A percentile compares a stretch with the other conserved stretches of the same genome.
These are phyloP conservation scores for Pharnaceum exiguum DNA, from an alignment of 148 eudicot genomes.

Conservation along the genomic window DNA sequence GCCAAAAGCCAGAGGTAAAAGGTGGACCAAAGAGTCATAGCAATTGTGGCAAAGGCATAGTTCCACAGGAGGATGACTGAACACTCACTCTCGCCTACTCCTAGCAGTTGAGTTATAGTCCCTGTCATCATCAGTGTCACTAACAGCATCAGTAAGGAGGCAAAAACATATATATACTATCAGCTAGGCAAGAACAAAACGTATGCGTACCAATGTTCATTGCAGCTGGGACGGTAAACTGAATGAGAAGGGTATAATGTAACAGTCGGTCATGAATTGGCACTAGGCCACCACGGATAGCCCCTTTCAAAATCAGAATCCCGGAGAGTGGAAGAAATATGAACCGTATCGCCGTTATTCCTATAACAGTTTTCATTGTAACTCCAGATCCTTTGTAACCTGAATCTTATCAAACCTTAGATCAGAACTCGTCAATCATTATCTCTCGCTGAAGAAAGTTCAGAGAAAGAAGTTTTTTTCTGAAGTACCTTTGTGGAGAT, in stretches of 20 bases:
- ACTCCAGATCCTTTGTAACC: conserved; percentile 57
- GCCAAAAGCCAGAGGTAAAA: conserved; percentile 20
- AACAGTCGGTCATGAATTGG: conserved; percentile 45
- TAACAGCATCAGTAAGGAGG: too few species aligned
- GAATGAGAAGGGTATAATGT: conserved; percentile 56
- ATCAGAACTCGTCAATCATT: too few species aligned
- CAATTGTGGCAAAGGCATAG: conserved; percentile 13
- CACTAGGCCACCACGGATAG: conserved; percentile 33
- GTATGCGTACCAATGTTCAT: conserved; percentile 76
- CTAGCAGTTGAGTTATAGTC: conserved; percentile 17
- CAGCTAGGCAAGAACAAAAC: too few species aligned
- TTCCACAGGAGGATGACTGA: conserved; percentile 21
- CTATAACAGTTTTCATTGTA: conserved; percentile 29
- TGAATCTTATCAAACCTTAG: background rate
- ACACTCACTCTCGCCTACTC: conserved; percentile 21
- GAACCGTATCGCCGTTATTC: conserved; percentile 40
- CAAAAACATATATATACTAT: too few species aligned
- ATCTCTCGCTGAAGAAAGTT: background rate
- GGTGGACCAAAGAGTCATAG: conserved; percentile 19
- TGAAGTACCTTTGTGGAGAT: conserved; percentile 64
- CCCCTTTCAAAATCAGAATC: conserved; percentile 37
- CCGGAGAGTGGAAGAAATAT: conserved; percentile 45
- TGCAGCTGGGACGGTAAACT: conserved; percentile 66
- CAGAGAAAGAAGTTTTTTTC: too few species aligned
- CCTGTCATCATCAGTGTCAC: too few species aligned